Base-by-base conservation (phyloP, 257 asterid species). In the Solanum clarkiae region DNA sequence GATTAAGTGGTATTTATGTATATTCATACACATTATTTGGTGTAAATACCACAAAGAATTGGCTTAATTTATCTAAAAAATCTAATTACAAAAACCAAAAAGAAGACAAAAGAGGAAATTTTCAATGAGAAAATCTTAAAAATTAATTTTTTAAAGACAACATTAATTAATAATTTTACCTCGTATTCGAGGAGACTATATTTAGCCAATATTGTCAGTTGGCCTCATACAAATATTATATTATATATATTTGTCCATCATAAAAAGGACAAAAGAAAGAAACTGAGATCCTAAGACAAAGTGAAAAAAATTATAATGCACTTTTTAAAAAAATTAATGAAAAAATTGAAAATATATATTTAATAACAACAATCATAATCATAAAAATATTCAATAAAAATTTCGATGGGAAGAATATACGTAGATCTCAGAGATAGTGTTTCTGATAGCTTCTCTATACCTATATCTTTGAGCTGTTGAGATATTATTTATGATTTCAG, bases 401-500 rank as follows among this genome's bases (percentile, higher is more conserved):
- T 20, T 4, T n/a, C 0, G 1, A n/a, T 9, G 7, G 14, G 10
- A 8, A 47, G 1, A 4, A n/a, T n/a, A n/a, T 59, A 59, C 2
- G 1, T 0, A 59, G n/a, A n/a, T n/a, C 1, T 4, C 0, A n/a
- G 7, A 59, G 15, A 59, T 1, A 0, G 8, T 32, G 0, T 59
- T n/a, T 59, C 6, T 59, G 24, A 4, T 59, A 59, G 7, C 6
- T 36, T 59, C 1, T 20, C 7, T 26, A 1, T 59, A 59, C 32
- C n/a, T 14, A 0, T n/a, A n/a, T 3, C 0, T 59, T 10, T 59
- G n/a, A 8, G 29, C 4, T 3, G 10, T 10, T 9, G 66, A 59
- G 15, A 59, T 2, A 1, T 1, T n/a, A 6, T 59, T n/a, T n/a
- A 0, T 10, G 7, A 59, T 9, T 20, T n/a, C 29, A 20, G 15